phyloP scores from a whole-genome alignment of 176 grass and related monocot species.

The Oryza coarctata region DNA sequence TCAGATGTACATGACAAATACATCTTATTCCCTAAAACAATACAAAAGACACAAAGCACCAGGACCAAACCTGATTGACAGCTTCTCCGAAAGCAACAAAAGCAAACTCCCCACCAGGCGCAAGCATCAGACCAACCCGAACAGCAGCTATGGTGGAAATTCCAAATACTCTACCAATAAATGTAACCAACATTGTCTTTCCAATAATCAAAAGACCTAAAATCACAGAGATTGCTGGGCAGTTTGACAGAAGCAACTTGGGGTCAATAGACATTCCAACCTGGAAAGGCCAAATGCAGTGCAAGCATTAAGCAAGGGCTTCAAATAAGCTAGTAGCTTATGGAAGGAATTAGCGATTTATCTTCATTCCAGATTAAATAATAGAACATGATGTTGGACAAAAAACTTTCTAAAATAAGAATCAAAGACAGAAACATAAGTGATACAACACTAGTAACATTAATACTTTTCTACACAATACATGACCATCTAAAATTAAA shows the following conservation, averaged over 20 bases:
- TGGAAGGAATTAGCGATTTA: neutral
- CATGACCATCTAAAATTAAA: constrained; percentile 18
- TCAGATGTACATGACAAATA: neutral
- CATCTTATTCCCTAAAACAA: constrained; percentile 4
- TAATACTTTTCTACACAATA: constrained; percentile 28
- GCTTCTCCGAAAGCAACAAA: constrained; percentile 99
- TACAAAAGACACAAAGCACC: constrained; percentile 16
- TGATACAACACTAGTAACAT: neutral
- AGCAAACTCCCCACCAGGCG: constrained; percentile 98
- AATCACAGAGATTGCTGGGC: constrained; percentile 65
- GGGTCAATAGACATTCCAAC: constrained; percentile 99
- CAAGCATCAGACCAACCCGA: constrained; percentile 88
- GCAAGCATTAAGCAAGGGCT: constrained; percentile 29
- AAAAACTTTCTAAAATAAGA: constrained; percentile 12
- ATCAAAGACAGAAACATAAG: neutral
- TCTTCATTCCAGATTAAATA: neutral
- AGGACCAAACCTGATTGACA: constrained; percentile 80
- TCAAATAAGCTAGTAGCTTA: constrained; percentile 3
- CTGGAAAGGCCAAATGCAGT: constrained; percentile 49
- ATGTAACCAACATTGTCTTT: constrained; percentile 81
- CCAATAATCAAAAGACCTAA: constrained; percentile 74
- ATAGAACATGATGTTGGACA: neutral
- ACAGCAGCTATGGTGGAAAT: constrained; percentile 87
- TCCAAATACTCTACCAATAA: constrained; percentile 91
- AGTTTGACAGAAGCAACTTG: constrained; percentile 87